phyloP scores from a whole-genome alignment of 768 basidiomycete genomes.

The Paxillus ammoniavirescens region DNA sequence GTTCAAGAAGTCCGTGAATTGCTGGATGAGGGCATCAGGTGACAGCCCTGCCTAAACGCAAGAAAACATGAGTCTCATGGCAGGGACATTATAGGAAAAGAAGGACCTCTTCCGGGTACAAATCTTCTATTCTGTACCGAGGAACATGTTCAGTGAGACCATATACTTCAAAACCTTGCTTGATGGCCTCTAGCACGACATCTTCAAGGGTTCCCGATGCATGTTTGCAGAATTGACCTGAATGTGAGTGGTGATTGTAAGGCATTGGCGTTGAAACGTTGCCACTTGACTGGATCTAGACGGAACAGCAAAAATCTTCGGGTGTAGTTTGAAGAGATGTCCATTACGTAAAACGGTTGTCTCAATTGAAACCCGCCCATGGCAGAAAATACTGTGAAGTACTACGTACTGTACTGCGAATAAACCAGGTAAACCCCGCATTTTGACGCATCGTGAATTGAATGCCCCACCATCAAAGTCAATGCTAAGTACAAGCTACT shows the following conservation, averaged over 20 bases:
- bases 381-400: too few species aligned
- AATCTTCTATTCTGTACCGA: conserved; percentile 73
- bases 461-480: conserved; percentile 17
- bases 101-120: conserved; percentile 94
- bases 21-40: conserved; percentile 48
- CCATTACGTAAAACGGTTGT: neutral
- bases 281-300: too few species aligned
- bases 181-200: conserved; percentile 78
- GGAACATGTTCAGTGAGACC: conserved; percentile 94
- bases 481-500: neutral
- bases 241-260: conserved; percentile 86
- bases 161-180: conserved; percentile 74
- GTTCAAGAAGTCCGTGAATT: conserved; percentile 71
- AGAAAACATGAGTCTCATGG: conserved; percentile 13
- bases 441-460: conserved; percentile 14
- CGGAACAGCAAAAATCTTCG: neutral
- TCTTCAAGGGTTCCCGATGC: conserved; percentile 79
- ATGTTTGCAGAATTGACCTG: conserved; percentile 92
- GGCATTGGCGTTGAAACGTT: conserved; percentile 42
- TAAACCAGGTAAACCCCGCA: conserved; percentile 10
- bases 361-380: too few species aligned
- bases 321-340: too few species aligned
- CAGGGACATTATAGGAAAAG: conserved; percentile 7
- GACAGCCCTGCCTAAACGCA: conserved; percentile 51
- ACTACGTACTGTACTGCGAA: too few species aligned